These are phyloP conservation scores for Taphrina flavorubra DNA, from an alignment of 1,139 yeast species.

Conservation along the genomic window DNA sequence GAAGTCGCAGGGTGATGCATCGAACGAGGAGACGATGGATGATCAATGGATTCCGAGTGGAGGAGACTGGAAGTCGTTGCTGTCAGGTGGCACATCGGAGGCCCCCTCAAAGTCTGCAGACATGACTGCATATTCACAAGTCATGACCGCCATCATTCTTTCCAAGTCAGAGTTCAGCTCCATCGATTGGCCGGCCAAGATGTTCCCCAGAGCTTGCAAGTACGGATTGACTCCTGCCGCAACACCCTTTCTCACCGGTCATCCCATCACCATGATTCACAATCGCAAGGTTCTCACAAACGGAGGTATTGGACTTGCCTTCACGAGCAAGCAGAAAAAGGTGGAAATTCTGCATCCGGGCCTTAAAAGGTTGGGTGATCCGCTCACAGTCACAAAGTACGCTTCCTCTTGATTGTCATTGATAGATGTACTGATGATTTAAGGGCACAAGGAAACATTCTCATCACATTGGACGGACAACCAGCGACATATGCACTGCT, in stretches of 20 bases:
- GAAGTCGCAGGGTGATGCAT: conserved; percentile 31
- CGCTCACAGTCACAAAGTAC: conserved; percentile 33
- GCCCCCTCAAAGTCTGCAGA: conserved; percentile 2
- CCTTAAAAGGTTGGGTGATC: conserved; percentile 29
- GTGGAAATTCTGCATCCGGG: conserved; percentile 19
- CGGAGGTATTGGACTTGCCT: conserved; percentile 35
- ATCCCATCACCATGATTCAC: conserved; percentile 30
- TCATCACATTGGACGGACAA: conserved; percentile 34
- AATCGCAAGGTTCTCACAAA: conserved; percentile 8
- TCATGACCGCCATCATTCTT: conserved; percentile 41
- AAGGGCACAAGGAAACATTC: conserved; percentile 38
- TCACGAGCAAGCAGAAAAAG: not conserved
- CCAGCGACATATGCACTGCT: conserved; percentile 35
- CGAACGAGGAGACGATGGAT: conserved; percentile 10
- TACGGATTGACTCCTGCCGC: conserved; percentile 25
- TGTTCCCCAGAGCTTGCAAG: conserved; percentile 21
- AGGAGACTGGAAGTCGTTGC: conserved; percentile 30
- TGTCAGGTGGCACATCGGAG: conserved; percentile 14
- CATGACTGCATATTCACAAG: not conserved
- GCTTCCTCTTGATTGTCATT: not conserved
- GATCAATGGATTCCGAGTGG: conserved; percentile 27
- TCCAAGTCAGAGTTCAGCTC: conserved; percentile 33
- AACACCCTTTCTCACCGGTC: conserved; percentile 38
- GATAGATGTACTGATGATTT: not conserved
- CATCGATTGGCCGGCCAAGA: conserved; percentile 34